Percentiles rank a stretch among this genome's conserved stretches.
phyloP scores from a whole-genome alignment of 768 basidiomycete species.

The Mycena maculata region DNA sequence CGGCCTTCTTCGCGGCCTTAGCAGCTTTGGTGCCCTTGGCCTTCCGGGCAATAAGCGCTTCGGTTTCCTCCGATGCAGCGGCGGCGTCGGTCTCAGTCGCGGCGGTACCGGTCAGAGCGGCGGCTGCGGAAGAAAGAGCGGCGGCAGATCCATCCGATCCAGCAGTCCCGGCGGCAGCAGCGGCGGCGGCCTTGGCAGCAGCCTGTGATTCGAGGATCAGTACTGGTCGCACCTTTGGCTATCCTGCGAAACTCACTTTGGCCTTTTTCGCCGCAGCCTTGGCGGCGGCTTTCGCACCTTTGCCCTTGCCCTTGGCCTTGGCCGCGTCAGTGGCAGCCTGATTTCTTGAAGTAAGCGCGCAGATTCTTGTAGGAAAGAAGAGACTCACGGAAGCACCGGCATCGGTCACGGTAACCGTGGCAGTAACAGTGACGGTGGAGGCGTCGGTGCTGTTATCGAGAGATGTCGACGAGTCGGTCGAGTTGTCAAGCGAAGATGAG shows the following conservation, averaged over 20 bases:
- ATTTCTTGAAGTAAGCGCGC: not conserved
- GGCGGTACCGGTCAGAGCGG: conserved; percentile 13
- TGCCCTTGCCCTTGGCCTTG: not conserved
- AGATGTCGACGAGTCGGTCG: conserved; percentile 20
- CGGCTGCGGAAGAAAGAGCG: not conserved
- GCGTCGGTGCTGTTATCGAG: not conserved
- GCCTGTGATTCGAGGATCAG: not conserved
- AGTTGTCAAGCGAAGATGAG: not conserved
- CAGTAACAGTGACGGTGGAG: conserved; percentile 32
- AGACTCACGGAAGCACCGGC: conserved; percentile 30
- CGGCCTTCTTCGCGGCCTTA: not conserved
- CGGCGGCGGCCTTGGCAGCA: conserved; percentile 11
- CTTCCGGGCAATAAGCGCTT: not conserved
- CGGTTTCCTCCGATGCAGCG: not conserved
- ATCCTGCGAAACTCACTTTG: not conserved
- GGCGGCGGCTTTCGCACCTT: not conserved
- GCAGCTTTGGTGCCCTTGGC: not conserved
- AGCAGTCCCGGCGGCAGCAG: not conserved
- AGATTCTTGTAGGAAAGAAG: too few species aligned
- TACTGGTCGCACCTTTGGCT: too few species aligned
- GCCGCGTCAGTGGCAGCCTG: conserved; percentile 31
- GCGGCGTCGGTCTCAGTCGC: not conserved
- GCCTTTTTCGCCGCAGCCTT: conserved; percentile 11
- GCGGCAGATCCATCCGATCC: not conserved
- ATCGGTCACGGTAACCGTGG: conserved; percentile 36